Evolutionary conservation across 2,329 filamentous ascomycete species (phyloP).

Genomic region (Ophiocordyceps camponoti-rufipedis): DNA sequence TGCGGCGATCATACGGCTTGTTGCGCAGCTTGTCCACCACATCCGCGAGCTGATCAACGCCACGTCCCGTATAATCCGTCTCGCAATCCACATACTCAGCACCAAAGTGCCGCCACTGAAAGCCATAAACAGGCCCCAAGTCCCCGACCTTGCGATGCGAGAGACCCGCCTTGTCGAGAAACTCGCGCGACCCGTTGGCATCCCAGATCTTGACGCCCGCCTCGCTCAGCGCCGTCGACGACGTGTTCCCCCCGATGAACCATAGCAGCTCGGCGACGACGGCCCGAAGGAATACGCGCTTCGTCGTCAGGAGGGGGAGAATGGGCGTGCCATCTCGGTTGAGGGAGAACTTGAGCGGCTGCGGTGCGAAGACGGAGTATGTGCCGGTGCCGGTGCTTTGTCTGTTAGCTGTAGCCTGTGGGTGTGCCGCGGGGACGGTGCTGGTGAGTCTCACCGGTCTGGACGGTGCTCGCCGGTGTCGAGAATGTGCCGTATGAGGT

Average conservation of each 20-base stretch:
- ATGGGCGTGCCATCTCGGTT: conserved; percentile 43
- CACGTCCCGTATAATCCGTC: conserved; percentile 71
- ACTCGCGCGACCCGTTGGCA: conserved; percentile 81
- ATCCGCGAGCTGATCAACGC: conserved; percentile 82
- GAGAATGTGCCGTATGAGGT: conserved; percentile 74
- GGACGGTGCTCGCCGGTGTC: conserved; percentile 70
- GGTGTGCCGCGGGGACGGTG: neutral
- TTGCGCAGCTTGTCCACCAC: conserved; percentile 73
- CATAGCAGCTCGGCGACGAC: conserved; percentile 87
- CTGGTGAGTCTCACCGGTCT: conserved; percentile 44
- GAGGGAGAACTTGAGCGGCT: conserved; percentile 72
- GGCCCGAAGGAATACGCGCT: conserved; percentile 83
- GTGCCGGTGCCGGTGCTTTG: conserved; percentile 82
- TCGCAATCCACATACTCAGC: conserved; percentile 67
- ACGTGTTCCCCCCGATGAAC: conserved; percentile 80
- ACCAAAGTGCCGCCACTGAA: conserved; percentile 97
- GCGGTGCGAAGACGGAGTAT: conserved; percentile 71
- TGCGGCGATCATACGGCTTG: conserved; percentile 74
- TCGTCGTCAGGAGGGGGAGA: conserved; percentile 88
- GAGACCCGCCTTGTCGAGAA: conserved; percentile 72
- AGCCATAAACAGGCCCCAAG: conserved; percentile 89
- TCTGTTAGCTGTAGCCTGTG: neutral
- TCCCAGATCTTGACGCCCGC: conserved; percentile 96
- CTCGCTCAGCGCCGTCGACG: conserved; percentile 55
- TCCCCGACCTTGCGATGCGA: conserved; percentile 71